Evolutionary conservation across 805 yeast genomes (phyloP), one percentile per base, ranked within the genome.

Genomic region (Metschnikowia dekortorum): DNA sequence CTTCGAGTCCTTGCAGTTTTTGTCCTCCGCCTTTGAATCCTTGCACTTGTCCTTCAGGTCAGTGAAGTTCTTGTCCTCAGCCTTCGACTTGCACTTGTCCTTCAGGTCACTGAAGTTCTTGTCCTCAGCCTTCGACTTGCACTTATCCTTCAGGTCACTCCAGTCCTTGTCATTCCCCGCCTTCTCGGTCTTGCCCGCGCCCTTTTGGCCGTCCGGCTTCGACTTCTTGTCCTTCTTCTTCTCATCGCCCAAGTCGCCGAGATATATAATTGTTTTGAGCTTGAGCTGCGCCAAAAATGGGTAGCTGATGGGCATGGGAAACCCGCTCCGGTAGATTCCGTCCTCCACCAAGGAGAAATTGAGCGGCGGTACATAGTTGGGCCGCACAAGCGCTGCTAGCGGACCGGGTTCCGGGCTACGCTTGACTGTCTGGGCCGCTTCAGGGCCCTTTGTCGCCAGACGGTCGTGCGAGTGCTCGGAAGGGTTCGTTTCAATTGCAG

Each of bases 281-380:
- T 82, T 74, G 44, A 94, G 68, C 30, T 83, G 84, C 57, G 79
- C 78, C 22, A 92, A 74, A 58, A 89, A 94, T n/a, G 85, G 81
- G 61, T 83, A 89, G 69, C 90, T 92, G 55, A 83, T 79, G 0
- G 89, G 87, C 73, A 89, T 87, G 1, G 99, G 99, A 62, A 91
- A 96, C 1, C 99, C 99, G 1, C 95, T 85, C 16, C 99, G 72
- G 65, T 91, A 92, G 10, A 92, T 81, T 6, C 87, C 84, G 50
- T 89, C 90, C 52, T 88, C 96, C 2, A 94, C 96, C 22, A 89
- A 80, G 0, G 96, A 81, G 61, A 92, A 92, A 66, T 89, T 91
- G 57, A 94, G 75, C 0, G 99, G 99, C 4, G 99, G 99, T 1
- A 91, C 95, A 45, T 65, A 65, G 10, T 52, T 44, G 3, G 52